Base-by-base conservation (phyloP, 2,329 filamentous ascomycete species). In the Colletotrichum sp. region DNA sequence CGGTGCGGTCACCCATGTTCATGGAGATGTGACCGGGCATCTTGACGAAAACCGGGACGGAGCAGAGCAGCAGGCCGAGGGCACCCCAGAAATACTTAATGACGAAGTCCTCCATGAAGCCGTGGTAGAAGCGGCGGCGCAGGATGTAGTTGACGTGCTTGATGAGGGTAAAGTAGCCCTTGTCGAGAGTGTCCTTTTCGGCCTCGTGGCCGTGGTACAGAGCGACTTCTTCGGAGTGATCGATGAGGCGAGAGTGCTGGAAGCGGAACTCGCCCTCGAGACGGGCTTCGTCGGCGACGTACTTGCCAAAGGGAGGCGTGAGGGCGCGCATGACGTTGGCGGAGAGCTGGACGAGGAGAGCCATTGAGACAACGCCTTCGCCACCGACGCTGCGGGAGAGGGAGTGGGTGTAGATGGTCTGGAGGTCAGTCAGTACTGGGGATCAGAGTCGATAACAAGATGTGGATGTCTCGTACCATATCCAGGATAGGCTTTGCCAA, bases 81-180 rank as follows among this genome's bases (percentile, higher is more conserved):
- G 97, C 96, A 55, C 97, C 97, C 97, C 97, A 99, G 86, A 99
- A 97, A 84, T 99, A 99, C 85, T 99, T 99, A 85, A 99, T 98
- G 74, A 99, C 95, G 85, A 98, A 99, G 84, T 99, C 97, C 84
- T 99, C 97, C 96, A 99, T 98, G 81, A 99, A 94, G n/a, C 96
- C 96, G 83, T 99, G 96, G 84, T 99, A 99, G 84, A 99, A 94
- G 65, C 97, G 92, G 77, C 95, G 90, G 52, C 96, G 91, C 77
- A 99, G 87, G 78, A 99, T 98, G 82, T 98, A 93, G 85, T 99
- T 99, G 82, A 99, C 96, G 85, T 99, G 97, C 86, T 98, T 99
- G 87, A 99, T 99, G 48, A 99, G 90, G 3, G 97, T 99, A 82
- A 99, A 99, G 85, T 99, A 99, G 18, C 97, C 96, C 87, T 99